Conservation (phyloP, 306 rosid species). For the Glycine latifolia region DNA sequence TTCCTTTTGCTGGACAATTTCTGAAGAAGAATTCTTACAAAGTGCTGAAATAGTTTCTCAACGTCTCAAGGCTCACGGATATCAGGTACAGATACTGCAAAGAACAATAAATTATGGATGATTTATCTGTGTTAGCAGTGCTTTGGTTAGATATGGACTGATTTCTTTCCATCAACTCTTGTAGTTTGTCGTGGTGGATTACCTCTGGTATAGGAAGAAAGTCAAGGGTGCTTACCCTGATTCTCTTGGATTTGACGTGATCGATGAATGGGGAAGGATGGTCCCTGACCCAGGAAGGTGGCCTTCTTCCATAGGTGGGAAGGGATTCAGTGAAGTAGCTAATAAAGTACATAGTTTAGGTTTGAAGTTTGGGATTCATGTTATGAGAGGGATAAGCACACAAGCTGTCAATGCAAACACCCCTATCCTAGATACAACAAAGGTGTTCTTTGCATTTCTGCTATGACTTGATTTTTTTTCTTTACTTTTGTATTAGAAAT, state of each 20-base stretch:
- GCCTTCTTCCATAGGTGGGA: slow-evolving; percentile 89
- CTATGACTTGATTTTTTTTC: not conserved
- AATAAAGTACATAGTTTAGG: slow-evolving; percentile 81
- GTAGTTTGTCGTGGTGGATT: slow-evolving; percentile 96
- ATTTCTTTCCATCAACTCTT: slow-evolving; percentile 43
- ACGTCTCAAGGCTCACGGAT: slow-evolving; percentile 68
- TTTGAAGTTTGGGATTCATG: slow-evolving; percentile 94
- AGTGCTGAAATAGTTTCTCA: slow-evolving; percentile 68
- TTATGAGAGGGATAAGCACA: slow-evolving; percentile 98
- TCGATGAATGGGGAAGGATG: slow-evolving; percentile 96
- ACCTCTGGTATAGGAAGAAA: slow-evolving; percentile 90
- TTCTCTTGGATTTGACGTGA: slow-evolving; percentile 91
- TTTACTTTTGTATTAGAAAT: slow-evolving; percentile 1
- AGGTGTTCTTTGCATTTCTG: slow-evolving; percentile 58
- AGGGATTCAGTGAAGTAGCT: slow-evolving; percentile 77
- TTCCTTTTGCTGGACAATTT: slow-evolving; percentile 88
- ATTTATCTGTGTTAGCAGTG: slow-evolving; percentile 27
- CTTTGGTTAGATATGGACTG: slow-evolving; percentile 39
- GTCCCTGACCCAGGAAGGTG: slow-evolving; percentile 88
- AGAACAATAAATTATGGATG: slow-evolving; percentile 7
- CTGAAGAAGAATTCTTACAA: slow-evolving; percentile 74
- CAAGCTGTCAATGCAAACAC: slow-evolving; percentile 95
- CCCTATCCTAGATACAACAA: slow-evolving; percentile 75
- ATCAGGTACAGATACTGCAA: slow-evolving; percentile 65
- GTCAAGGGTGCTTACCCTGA: slow-evolving; percentile 77